Conservation (phyloP, 2,329 filamentous ascomycete species). For the Fusarium sp. region DNA sequence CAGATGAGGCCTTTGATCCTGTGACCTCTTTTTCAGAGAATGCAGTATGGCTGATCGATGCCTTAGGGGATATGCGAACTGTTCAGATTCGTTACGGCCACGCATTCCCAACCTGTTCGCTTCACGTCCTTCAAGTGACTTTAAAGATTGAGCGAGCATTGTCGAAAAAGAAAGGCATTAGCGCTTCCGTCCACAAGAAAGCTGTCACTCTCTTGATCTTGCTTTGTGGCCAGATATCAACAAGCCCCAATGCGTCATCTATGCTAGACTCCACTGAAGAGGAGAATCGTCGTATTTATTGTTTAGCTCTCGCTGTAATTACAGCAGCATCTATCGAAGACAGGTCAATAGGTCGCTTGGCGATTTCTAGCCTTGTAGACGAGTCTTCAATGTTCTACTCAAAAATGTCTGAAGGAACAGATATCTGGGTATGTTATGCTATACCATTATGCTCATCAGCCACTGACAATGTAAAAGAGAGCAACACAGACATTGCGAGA, state of each 20-base stretch:
- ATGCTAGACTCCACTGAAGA: constrained; percentile 45
- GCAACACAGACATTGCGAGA: constrained; percentile 49
- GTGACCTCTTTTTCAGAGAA: constrained; percentile 56
- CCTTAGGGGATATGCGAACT: constrained; percentile 58
- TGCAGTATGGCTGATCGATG: constrained; percentile 64
- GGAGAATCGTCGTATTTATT: constrained; percentile 53
- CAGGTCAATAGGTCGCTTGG: constrained; percentile 55
- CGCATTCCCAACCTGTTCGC: constrained; percentile 49
- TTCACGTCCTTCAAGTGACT: constrained; percentile 54
- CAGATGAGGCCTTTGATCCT: constrained; percentile 50
- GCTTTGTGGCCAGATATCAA: constrained; percentile 58
- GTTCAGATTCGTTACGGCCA: constrained; percentile 56
- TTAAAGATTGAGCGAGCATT: constrained; percentile 52
- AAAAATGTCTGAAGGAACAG: constrained; percentile 52
- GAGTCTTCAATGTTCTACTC: constrained; percentile 55
- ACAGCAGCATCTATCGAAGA: constrained; percentile 53
- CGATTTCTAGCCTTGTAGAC: constrained; percentile 59
- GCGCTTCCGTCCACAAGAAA: constrained; percentile 51
- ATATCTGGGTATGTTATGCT: constrained; percentile 56
- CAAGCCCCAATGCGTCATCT: constrained; percentile 50
- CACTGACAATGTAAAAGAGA: constrained; percentile 48
- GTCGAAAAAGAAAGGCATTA: constrained; percentile 25
- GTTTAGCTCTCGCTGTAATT: constrained; percentile 55
- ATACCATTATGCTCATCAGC: neutral
- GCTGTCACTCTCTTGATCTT: constrained; percentile 55